Base-by-base conservation (phyloP, 2,329 filamentous ascomycete species). In the Penicillium sp. region DNA sequence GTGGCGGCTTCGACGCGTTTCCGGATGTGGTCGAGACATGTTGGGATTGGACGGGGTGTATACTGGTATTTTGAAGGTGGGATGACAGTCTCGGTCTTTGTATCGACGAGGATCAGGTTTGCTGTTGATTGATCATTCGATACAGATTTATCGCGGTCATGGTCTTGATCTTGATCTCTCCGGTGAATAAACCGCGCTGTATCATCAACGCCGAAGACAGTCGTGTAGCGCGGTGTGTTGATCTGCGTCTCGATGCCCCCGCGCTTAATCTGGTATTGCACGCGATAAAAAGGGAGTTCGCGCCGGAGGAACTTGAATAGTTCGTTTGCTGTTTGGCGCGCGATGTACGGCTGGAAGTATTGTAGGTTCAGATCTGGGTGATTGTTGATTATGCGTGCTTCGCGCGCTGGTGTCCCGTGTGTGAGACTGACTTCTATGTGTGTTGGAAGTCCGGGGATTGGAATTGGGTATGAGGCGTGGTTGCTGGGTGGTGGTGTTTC, bases 231-330 rank as follows among this genome's bases (percentile, higher is more conserved):
- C 3, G 75, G 74, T 2, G 75, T 77, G 50, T 71, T 73, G 56
- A 89, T 79, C 14, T 75, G 68, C 0, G 79, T 82, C 37, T 80
- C 73, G 1, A 75, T 61, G 1, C 76, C 73, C 2, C 77, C 77
- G 6, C 85, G 75, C 37, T 77, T 81, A 52, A 88, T 85, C 20
- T 72, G 78, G 53, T 88, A 88, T 50, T 79, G 73, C 3, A 88
- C 84, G 35, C 82, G 74, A 53, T 88, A 86, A 63, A 88, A 89
- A 6, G 82, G 82, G 1, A 90, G 64, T 43, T 83, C 74, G n/a
- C 70, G 62, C 1, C 85, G 76, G 1, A 90, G 71, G 54, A 87
- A 87, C 10, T 77, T 66, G 60, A 89, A 90, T 0, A 87, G 61
- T 3, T 76, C 68, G 3, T 71, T 69, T 13, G 77, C 70, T 8